These are phyloP conservation scores for Oryza glaberrima DNA, from an alignment of 176 grass and related monocot genomes.

Conservation along the genomic window DNA sequence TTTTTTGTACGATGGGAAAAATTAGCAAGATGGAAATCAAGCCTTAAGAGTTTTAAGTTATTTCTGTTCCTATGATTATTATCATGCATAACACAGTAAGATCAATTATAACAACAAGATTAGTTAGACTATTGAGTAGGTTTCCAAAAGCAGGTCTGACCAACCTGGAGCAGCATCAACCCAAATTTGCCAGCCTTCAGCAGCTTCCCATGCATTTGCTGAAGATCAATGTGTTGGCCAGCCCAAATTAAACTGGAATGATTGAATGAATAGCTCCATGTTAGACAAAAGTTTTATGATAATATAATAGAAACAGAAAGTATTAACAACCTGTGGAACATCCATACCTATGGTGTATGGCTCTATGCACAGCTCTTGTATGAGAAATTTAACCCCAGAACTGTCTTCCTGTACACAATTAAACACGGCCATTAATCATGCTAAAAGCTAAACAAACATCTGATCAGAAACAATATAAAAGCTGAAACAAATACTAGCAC, in stretches of 20 bases:
- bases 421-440: conserved; percentile 21
- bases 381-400: conserved; percentile 34
- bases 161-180: not conserved
- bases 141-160: not conserved
- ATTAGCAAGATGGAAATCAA: not conserved
- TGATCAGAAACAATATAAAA: conserved; percentile 14
- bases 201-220: not conserved
- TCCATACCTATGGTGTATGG: not conserved
- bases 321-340: conserved; percentile 17
- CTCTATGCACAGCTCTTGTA: not conserved
- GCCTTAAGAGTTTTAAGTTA: not conserved
- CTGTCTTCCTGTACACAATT: conserved; percentile 41
- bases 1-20: not conserved
- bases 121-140: not conserved
- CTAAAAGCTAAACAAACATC: conserved; percentile 10
- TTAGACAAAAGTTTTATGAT: conserved; percentile 8
- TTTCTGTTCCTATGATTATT: not conserved
- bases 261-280: not conserved
- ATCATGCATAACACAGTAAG: not conserved
- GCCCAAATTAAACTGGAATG: not conserved
- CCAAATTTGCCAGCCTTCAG: not conserved
- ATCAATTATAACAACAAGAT: conserved; percentile 7
- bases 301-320: not conserved
- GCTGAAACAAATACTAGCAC: not conserved
- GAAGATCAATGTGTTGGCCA: not conserved